Conservation (phyloP, 2,329 filamentous ascomycete species). For the Didymella arachidicola region DNA sequence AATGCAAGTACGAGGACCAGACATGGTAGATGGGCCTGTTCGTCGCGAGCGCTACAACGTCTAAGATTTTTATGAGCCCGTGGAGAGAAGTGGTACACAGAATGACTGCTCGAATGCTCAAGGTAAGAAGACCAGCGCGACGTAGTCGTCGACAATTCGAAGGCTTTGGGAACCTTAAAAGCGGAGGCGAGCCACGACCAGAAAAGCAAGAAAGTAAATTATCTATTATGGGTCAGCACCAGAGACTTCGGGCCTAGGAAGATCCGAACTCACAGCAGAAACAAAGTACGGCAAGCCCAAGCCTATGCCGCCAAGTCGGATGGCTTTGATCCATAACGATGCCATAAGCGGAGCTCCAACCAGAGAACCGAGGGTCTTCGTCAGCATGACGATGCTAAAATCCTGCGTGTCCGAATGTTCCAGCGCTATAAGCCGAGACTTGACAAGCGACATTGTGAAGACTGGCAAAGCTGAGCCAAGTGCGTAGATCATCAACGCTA, state of each 20-base stretch:
- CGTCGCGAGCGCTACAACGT: too few relatives aligned
- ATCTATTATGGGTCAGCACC: not conserved
- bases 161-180: not conserved
- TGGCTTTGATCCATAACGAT: slow-evolving; percentile 47
- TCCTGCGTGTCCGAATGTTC: slow-evolving; percentile 41
- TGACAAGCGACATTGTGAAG: slow-evolving; percentile 51
- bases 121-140: too few relatives aligned
- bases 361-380: slow-evolving; percentile 47
- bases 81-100: too few relatives aligned
- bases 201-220: not conserved
- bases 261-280: slow-evolving; percentile 3
- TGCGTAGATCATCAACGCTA: slow-evolving; percentile 48
- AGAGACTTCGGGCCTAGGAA: not conserved
- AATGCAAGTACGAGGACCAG: too few relatives aligned
- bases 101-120: too few relatives aligned
- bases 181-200: not conserved
- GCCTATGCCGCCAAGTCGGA: slow-evolving; percentile 42
- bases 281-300: slow-evolving; percentile 47
- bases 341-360: slow-evolving; percentile 50
- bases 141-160: too few relatives aligned
- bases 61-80: too few relatives aligned
- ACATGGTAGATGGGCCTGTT: too few relatives aligned
- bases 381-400: slow-evolving; percentile 50
- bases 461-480: slow-evolving; percentile 50
- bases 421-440: slow-evolving; percentile 43